phyloP scores from a whole-genome alignment of 2,329 filamentous ascomycete species.

The Ophiostoma tasmaniense region DNA sequence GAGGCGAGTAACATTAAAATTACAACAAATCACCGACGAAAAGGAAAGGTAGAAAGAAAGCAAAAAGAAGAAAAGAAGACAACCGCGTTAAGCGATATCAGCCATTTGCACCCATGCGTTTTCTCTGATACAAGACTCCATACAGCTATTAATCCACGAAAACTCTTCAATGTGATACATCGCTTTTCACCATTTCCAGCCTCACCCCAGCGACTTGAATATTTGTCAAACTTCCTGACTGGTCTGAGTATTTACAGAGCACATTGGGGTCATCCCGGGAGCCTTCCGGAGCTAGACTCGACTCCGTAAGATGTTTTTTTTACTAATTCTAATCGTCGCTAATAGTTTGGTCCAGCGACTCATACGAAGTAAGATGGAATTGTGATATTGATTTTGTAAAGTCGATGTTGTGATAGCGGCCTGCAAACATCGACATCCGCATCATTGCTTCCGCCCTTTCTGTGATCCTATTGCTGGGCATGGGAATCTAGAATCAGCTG shows the following conservation, averaged over 20 bases:
- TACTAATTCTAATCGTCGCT: background rate
- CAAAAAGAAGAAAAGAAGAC: background rate
- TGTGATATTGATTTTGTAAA: background rate
- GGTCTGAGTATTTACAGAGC: background rate
- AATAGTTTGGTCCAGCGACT: background rate
- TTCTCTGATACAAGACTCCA: background rate
- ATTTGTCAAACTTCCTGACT: background rate
- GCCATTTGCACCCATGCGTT: background rate
- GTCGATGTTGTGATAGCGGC: background rate
- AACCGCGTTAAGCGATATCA: slow-evolving; percentile 3
- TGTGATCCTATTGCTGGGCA: background rate
- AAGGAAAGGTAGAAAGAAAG: background rate
- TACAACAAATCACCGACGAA: background rate
- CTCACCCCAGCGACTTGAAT: background rate
- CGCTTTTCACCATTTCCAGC: background rate
- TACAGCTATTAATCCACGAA: background rate
- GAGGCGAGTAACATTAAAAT: too few relatives aligned
- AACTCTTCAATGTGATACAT: background rate
- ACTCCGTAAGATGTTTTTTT: background rate
- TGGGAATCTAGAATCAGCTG: background rate
- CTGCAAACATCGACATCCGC: background rate
- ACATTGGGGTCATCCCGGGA: background rate
- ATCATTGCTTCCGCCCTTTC: background rate
- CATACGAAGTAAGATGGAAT: background rate
- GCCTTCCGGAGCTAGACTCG: background rate